Base-by-base conservation (phyloP, 228 moss, liverwort and hornwort species). In the Sphagnum fallax region DNA sequence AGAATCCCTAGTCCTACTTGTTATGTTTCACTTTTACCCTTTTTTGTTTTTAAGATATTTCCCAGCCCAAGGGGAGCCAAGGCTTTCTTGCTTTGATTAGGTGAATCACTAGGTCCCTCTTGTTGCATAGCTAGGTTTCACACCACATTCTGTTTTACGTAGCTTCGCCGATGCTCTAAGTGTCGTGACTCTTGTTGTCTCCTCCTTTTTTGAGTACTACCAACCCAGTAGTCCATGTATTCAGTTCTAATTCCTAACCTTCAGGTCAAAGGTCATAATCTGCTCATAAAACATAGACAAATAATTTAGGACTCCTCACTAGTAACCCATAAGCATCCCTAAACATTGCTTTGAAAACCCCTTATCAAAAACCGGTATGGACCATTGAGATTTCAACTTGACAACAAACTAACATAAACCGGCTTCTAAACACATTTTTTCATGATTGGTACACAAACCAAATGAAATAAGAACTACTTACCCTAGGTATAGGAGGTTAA, bases 401-500 rank as follows among this genome's bases (percentile, higher is more conserved):
- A 16, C 16, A 16, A 16, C 16, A 16, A 16, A 16, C 16, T 0
- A 16, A 16, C 16, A 16, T 16, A 16, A 16, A 16, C 16, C 16
- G 16, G 16, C 16, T 16, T 16, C 0, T 16, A 16, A 16, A 16
- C 16, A 16, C 16, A 16, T 16, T 16, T 16, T 16, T 16, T 16
- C 16, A 16, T 16, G 16, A 16, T 16, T 16, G 0, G 16, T 16
- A 16, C 16, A 16, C 16, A 16, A 16, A 0, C 16, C 16, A 16
- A 0, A 16, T 16, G 16, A 16, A 53, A 53, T 6, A 53, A 53
- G 0, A 57, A 61, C 61, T 49, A 73, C 87, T 80, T 84, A 97
- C 97, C 93, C 93, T 91, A 68, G 88, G 50, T 73, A 88, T 79
- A 69, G 85, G 90, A 75, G 93, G 93, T 76, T 90, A 88, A 66